Percentiles rank a stretch among this genome's conserved stretches.
These are phyloP conservation scores for Lactarius pseudohatsudake DNA, from an alignment of 768 basidiomycete species.

Conservation along the genomic window DNA sequence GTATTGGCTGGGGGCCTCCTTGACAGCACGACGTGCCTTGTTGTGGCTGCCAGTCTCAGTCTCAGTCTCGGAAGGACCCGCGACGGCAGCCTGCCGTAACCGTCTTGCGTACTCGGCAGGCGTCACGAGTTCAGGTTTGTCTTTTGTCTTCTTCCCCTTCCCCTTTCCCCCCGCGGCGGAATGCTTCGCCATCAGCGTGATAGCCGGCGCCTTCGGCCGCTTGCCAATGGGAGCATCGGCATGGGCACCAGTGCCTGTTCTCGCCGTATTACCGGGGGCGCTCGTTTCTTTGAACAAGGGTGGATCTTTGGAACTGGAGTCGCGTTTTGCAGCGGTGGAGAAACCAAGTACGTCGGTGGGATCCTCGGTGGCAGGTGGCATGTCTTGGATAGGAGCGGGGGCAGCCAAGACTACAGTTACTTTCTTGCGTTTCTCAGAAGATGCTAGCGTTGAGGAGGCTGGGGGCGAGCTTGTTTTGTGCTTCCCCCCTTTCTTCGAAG, in stretches of 20 bases:
- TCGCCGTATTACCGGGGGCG: slow-evolving; percentile 8
- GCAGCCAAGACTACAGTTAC: background rate
- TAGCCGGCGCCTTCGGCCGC: background rate
- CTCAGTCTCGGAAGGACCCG: background rate
- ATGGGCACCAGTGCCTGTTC: background rate
- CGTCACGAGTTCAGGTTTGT: slow-evolving; percentile 22
- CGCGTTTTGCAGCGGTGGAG: background rate
- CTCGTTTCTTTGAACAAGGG: slow-evolving; percentile 14
- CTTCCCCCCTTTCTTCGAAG: slow-evolving; percentile 5
- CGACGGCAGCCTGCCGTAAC: slow-evolving; percentile 3
- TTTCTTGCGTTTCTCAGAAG: background rate
- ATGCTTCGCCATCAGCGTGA: slow-evolving; percentile 6
- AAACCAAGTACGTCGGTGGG: slow-evolving; percentile 7
- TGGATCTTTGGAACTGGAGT: background rate
- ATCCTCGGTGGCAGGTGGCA: slow-evolving; percentile 20
- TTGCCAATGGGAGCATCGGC: background rate
- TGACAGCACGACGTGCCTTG: slow-evolving; percentile 2
- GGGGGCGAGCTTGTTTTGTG: background rate
- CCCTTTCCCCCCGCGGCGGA: background rate
- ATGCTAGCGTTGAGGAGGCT: background rate
- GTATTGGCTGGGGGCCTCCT: slow-evolving; percentile 5
- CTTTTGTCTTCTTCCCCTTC: slow-evolving; percentile 15
- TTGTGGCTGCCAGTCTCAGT: background rate
- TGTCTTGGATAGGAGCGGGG: slow-evolving; percentile 10
- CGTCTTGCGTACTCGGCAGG: slow-evolving; percentile 24